A percentile compares a stretch with the other conserved stretches of the same genome.
These are phyloP conservation scores for Warburgia ugandensis DNA, from an alignment of 164 flowering plant genomes.

Conservation along the genomic window DNA sequence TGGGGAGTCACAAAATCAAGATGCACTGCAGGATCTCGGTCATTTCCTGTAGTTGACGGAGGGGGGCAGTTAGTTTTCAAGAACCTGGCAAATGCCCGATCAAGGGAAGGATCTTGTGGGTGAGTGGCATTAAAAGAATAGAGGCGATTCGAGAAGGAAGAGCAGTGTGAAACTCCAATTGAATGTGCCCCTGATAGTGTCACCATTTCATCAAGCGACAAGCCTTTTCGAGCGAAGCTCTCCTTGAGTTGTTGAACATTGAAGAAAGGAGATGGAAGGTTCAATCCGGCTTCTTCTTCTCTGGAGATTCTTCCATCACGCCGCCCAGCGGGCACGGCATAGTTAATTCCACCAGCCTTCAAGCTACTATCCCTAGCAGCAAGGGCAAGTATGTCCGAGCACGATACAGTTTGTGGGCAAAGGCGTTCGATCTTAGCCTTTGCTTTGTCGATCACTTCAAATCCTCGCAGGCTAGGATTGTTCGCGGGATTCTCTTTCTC, in stretches of 20 bases:
- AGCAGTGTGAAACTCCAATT: slow-evolving; percentile 10
- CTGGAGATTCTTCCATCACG: slow-evolving; percentile 31
- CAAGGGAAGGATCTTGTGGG: slow-evolving; percentile 9
- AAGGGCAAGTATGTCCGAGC: slow-evolving; percentile 53
- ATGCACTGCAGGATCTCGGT: background rate
- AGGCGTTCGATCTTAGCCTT: slow-evolving; percentile 35
- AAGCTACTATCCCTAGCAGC: slow-evolving; percentile 46
- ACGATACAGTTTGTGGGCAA: slow-evolving; percentile 47
- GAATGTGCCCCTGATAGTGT: slow-evolving; percentile 14
- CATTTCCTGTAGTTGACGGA: background rate
- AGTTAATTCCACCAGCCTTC: slow-evolving; percentile 26
- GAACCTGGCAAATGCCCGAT: background rate
- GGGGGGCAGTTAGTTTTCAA: slow-evolving; percentile 5
- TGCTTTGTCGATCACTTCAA: slow-evolving; percentile 49
- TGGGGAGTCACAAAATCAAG: slow-evolving; percentile 1
- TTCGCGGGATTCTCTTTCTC: slow-evolving; percentile 35
- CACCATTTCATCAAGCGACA: slow-evolving; percentile 15
- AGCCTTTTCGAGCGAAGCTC: slow-evolving; percentile 6
- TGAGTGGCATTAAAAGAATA: slow-evolving; percentile 7
- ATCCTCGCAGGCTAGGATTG: slow-evolving; percentile 41
- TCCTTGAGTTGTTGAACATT: background rate
- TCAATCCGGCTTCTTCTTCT: slow-evolving; percentile 8
- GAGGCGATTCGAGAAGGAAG: slow-evolving; percentile 12
- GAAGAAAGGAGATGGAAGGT: slow-evolving; percentile 4
- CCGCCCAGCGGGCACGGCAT: slow-evolving; percentile 36